Conservation (phyloP, 371 early-diverging fungal genomes). For the Amoeboaphelidium occidentale region DNA sequence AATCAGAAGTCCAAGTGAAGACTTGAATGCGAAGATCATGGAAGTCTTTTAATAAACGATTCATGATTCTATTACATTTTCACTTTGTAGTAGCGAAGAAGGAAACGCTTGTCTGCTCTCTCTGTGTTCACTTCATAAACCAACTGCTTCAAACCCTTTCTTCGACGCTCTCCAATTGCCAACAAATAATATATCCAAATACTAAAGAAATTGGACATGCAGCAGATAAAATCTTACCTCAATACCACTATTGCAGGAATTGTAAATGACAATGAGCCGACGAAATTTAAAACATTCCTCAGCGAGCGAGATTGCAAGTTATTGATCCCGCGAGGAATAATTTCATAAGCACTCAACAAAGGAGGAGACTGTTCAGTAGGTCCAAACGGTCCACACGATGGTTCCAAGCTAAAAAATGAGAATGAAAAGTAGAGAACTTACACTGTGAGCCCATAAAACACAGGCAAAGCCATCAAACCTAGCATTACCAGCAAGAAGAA, state of each 20-base stretch:
- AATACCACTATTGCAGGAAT: not conserved
- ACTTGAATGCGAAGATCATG: too few relatives aligned
- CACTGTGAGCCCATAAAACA: not conserved
- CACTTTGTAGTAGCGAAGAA: not conserved
- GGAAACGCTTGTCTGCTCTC: not conserved
- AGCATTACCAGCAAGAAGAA: constrained; percentile 3
- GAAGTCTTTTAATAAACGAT: too few relatives aligned
- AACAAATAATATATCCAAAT: not conserved
- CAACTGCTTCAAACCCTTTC: not conserved
- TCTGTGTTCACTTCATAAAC: not conserved
- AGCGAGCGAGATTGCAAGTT: not conserved
- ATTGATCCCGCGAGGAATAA: not conserved
- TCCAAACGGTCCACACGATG: not conserved
- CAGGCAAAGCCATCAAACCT: constrained; percentile 1
- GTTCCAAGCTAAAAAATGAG: not conserved
- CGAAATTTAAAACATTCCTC: not conserved
- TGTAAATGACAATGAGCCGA: not conserved
- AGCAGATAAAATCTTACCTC: too few relatives aligned
- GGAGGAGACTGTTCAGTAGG: not conserved
- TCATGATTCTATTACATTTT: not conserved
- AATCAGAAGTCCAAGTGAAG: constrained; percentile 20
- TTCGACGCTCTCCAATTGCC: not conserved
- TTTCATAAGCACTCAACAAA: not conserved
- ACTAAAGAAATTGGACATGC: too few relatives aligned
- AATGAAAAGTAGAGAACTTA: not conserved